Evolutionary conservation across 177 flowering plant genomes (phyloP), one percentile per base, ranked within the genome.

Genomic region (Vitis hybrid): DNA sequence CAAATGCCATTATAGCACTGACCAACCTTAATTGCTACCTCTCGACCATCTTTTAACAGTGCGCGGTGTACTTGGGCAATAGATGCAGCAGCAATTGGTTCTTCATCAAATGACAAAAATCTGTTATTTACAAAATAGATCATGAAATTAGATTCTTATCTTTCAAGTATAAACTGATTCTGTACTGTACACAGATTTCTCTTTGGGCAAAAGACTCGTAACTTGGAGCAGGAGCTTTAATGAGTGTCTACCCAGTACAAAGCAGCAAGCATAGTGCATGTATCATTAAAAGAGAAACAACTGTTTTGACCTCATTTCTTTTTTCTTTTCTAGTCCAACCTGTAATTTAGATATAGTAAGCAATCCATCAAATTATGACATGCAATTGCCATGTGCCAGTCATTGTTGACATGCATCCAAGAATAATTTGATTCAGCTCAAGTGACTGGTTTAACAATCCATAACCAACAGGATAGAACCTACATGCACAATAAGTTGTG

Each of bases 21-120:
- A 72, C 83, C n/a, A 67, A 92, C 98, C 98, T 94, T 93, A 52
- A 95, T 75, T 68, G 96, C 99, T 49, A 91, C 98, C 82, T 93
- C 94, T 72, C 82, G 87, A 60, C 69, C 60, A 75, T 86, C 86
- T 74, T 76, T 87, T 79, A 89, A 70, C 34, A 84, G 5, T 11
- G 93, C 98, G 72, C 57, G 93, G 71, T 94, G 99, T 57, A 93
- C 98, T 86, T 94, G 98, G 68, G 99, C 97, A 77, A 94, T 94
- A 55, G 99, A 94, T 68, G 99, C 99, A 71, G 98, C 98, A 77
- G 98, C 99, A 65, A 91, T 83, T 19, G 99, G 97, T 68, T 86
- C 78, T 77, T 92, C 98, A 80, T 91, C 91, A 82, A 94, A 80
- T 18, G 86, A 85, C 62, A 85, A 50, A 75, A 92, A 94, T 77